These are phyloP conservation scores for Hydnum rufescens DNA, from an alignment of 768 basidiomycete genomes.

Conservation along the genomic window DNA sequence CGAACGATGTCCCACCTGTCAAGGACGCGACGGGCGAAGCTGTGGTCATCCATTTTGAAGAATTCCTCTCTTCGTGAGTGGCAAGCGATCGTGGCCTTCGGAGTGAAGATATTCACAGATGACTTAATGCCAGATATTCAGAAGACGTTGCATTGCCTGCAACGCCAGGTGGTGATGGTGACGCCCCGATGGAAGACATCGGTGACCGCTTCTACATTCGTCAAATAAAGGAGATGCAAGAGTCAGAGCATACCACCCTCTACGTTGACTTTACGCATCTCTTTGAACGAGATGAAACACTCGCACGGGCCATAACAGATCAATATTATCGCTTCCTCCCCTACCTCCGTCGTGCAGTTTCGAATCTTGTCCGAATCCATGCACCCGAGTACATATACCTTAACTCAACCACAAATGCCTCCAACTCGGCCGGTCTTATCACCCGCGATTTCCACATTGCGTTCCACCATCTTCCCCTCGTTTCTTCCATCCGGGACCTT, in stretches of 20 bases:
- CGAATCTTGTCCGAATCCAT: slow-evolving; percentile 72
- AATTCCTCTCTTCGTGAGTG: slow-evolving; percentile 75
- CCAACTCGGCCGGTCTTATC: slow-evolving; percentile 71
- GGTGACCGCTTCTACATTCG: background rate
- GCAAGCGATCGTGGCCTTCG: background rate
- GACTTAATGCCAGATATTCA: slow-evolving; percentile 42
- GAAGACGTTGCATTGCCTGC: slow-evolving; percentile 59
- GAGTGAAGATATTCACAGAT: background rate
- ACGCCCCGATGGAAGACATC: slow-evolving; percentile 19
- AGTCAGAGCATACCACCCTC: slow-evolving; percentile 84
- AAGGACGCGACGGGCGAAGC: slow-evolving; percentile 92
- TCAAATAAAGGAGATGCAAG: slow-evolving; percentile 52
- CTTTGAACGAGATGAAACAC: slow-evolving; percentile 74
- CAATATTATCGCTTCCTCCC: slow-evolving; percentile 97
- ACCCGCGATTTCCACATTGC: slow-evolving; percentile 90
- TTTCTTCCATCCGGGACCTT: slow-evolving; percentile 85
- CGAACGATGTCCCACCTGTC: slow-evolving; percentile 60
- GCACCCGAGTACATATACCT: slow-evolving; percentile 91
- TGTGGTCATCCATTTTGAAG: slow-evolving; percentile 78
- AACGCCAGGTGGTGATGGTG: slow-evolving; percentile 62
- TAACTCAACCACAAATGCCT: slow-evolving; percentile 73
- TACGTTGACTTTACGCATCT: slow-evolving; percentile 92
- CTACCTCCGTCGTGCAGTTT: slow-evolving; percentile 77
- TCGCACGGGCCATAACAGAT: slow-evolving; percentile 80
- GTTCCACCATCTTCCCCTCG: slow-evolving; percentile 85